These are phyloP conservation scores for Camellia sinensis DNA, from an alignment of 148 eudicot species.

Conservation along the genomic window DNA sequence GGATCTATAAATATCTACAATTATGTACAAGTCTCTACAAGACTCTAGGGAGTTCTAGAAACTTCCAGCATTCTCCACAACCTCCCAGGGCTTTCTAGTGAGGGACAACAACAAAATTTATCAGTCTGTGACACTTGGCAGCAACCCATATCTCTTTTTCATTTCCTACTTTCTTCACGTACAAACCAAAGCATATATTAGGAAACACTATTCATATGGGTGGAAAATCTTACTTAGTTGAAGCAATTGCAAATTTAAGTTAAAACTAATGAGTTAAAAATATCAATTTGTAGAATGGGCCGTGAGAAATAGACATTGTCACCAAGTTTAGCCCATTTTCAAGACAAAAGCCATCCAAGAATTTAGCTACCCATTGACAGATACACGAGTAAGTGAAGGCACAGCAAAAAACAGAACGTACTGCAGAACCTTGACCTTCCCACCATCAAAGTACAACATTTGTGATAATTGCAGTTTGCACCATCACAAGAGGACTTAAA, in stretches of 20 bases:
- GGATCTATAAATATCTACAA: no score
- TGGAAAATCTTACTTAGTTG: background rate
- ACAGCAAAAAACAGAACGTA: no score
- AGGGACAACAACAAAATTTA: no score
- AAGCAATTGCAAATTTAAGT: background rate
- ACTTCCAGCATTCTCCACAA: no score
- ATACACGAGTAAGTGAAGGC: background rate
- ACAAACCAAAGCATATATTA: background rate
- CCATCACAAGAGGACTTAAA: background rate
- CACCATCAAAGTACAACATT: background rate
- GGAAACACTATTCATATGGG: background rate
- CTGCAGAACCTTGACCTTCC: no score
- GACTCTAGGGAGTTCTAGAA: no score
- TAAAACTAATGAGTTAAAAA: background rate
- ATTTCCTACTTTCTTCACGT: constrained; percentile 34
- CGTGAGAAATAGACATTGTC: background rate
- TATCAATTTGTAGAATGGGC: background rate
- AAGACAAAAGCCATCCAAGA: background rate
- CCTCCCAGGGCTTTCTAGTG: no score
- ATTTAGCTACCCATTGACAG: background rate
- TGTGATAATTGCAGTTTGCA: background rate
- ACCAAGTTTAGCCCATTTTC: background rate
- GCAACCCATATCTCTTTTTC: constrained; percentile 42
- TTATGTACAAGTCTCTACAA: no score
- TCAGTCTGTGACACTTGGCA: no score